These are phyloP conservation scores for Herpotrichia juniperi DNA, from an alignment of 2,329 filamentous ascomycete species.

Conservation along the genomic window DNA sequence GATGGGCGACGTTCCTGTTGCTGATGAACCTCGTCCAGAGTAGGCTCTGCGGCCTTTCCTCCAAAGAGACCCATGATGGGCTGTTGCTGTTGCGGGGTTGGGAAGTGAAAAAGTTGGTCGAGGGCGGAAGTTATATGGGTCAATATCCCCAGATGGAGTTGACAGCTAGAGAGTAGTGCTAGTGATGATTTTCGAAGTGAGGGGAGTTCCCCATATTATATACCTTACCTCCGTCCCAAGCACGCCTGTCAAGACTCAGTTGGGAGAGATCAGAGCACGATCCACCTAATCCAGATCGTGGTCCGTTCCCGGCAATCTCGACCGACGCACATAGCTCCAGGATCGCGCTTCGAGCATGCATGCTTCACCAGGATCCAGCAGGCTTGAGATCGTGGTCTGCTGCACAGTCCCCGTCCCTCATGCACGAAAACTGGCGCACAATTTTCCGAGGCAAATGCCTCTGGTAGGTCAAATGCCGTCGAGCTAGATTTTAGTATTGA, in stretches of 20 bases:
- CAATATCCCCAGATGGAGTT: neutral
- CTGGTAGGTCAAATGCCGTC: slow-evolving; percentile 2
- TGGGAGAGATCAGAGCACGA: neutral
- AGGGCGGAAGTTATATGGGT: neutral
- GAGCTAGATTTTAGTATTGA: neutral
- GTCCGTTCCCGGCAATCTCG: neutral
- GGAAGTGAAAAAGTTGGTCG: neutral
- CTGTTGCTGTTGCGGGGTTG: neutral
- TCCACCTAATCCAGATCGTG: neutral
- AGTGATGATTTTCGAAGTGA: neutral
- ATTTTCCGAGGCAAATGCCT: neutral
- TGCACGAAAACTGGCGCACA: neutral
- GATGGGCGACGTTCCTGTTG: slow-evolving; percentile 46
- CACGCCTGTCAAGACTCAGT: neutral
- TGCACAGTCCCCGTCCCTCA: neutral
- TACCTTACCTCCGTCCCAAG: neutral
- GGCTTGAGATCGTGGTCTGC: neutral
- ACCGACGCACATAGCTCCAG: neutral
- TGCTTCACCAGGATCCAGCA: neutral
- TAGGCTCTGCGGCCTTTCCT: slow-evolving; percentile 37
- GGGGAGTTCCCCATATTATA: neutral
- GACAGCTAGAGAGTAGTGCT: neutral
- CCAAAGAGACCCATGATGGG: slow-evolving; percentile 34
- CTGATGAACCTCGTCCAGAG: slow-evolving; percentile 41
- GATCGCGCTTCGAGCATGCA: neutral